Evolutionary conservation across 148 eudicot species (phyloP).

Genomic region (Euryodendron excelsum): DNA sequence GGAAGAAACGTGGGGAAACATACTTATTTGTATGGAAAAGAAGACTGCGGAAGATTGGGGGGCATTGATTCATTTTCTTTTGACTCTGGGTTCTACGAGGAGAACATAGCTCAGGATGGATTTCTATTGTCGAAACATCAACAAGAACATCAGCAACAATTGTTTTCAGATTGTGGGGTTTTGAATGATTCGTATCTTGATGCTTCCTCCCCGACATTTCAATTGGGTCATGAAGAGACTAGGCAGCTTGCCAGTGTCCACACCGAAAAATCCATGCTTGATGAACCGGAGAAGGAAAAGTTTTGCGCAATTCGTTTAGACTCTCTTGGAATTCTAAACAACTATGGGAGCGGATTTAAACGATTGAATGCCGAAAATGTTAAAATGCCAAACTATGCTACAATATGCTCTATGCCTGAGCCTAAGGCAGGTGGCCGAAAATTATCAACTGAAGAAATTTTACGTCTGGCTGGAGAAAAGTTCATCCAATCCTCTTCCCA

Average conservation of each 20-base stretch:
- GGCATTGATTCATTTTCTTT: neutral
- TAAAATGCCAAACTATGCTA: neutral
- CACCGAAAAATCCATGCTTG: neutral
- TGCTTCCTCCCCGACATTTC: constrained; percentile 13
- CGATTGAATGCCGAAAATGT: neutral
- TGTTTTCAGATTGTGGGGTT: neutral
- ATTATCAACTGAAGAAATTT: constrained; percentile 24
- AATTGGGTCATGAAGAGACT: constrained; percentile 20
- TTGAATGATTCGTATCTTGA: constrained; percentile 9
- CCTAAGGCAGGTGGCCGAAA: neutral
- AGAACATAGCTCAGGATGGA: neutral
- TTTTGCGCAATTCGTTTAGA: constrained; percentile 8
- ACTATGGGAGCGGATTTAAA: constrained; percentile 9
- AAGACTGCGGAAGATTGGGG: neutral
- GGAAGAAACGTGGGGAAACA: neutral
- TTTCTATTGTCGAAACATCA: neutral
- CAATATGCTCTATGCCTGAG: neutral
- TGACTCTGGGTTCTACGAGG: neutral
- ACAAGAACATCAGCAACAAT: constrained; percentile 12
- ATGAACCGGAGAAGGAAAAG: neutral
- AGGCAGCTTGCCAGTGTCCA: neutral
- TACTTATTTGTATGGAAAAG: neutral
- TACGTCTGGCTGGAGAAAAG: constrained; percentile 35
- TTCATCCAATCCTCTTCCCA: constrained; percentile 27
- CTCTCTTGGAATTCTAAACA: constrained; percentile 20